Conservation (phyloP, 2,329 filamentous ascomycete species). For the Chaetomiaceae sp. region DNA sequence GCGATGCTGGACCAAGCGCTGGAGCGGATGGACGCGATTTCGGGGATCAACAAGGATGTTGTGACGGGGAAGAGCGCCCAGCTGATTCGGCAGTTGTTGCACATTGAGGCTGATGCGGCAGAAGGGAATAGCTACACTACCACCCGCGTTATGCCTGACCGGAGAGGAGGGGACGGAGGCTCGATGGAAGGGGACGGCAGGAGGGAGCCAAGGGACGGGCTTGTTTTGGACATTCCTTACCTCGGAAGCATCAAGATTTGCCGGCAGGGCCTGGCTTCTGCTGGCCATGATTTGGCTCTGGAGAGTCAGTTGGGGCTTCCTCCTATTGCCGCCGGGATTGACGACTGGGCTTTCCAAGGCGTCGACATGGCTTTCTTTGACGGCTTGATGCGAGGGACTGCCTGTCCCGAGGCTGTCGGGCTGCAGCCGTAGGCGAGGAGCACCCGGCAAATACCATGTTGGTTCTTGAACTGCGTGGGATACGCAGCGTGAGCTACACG, state of each 20-base stretch:
- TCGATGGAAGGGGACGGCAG: neutral
- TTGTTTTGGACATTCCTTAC: conserved; percentile 17
- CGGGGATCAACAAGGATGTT: conserved; percentile 24
- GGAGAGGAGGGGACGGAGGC: neutral
- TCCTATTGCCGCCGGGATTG: neutral
- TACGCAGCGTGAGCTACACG: too few species aligned
- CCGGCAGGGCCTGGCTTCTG: neutral
- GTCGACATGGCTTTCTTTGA: conserved; percentile 10
- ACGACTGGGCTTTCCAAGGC: conserved; percentile 18
- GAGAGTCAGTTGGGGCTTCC: neutral
- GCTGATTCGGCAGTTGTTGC: conserved; percentile 28
- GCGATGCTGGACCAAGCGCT: conserved; percentile 33
- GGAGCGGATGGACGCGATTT: conserved; percentile 30
- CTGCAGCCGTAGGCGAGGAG: too few species aligned
- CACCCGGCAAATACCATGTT: too few species aligned
- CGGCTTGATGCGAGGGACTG: neutral
- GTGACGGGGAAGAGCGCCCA: conserved; percentile 26
- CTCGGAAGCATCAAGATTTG: conserved; percentile 19
- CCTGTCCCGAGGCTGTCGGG: too few species aligned
- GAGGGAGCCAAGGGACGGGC: neutral
- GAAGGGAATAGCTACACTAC: neutral
- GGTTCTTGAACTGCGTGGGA: too few species aligned
- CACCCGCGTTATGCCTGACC: conserved; percentile 5
- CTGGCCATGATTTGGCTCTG: neutral
- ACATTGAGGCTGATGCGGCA: conserved; percentile 25